phyloP scores from a whole-genome alignment of 2,329 filamentous ascomycete species.

The Aspergillus latus region DNA sequence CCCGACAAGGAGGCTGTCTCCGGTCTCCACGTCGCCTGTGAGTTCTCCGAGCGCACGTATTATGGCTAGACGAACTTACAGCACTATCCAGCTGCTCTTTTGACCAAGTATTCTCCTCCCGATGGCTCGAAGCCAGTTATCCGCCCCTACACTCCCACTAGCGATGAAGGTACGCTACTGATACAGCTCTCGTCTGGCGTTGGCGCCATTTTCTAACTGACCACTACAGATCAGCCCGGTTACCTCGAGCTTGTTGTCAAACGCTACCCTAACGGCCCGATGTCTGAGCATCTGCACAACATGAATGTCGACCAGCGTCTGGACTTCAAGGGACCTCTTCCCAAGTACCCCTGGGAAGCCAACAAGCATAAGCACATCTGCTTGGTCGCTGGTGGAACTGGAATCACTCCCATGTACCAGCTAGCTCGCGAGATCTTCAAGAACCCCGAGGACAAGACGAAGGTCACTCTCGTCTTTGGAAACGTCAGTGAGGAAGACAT shows the following conservation, averaged over 20 bases:
- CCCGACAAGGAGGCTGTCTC: slow-evolving; percentile 81
- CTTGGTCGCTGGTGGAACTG: slow-evolving; percentile 83
- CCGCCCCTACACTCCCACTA: slow-evolving; percentile 89
- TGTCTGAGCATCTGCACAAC: slow-evolving; percentile 85
- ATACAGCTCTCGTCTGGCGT: neutral
- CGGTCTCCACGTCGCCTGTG: slow-evolving; percentile 75
- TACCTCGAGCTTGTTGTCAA: slow-evolving; percentile 89
- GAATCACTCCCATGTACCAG: slow-evolving; percentile 98
- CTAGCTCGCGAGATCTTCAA: slow-evolving; percentile 87
- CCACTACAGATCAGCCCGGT: slow-evolving; percentile 66
- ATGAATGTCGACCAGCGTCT: slow-evolving; percentile 79
- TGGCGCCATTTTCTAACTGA: neutral
- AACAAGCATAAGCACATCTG: slow-evolving; percentile 86
- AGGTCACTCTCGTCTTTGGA: slow-evolving; percentile 92
- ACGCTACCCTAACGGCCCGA: slow-evolving; percentile 83
- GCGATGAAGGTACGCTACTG: slow-evolving; percentile 66
- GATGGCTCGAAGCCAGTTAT: slow-evolving; percentile 81
- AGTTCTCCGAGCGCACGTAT: slow-evolving; percentile 23
- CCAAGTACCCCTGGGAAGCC: slow-evolving; percentile 83
- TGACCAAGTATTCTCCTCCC: slow-evolving; percentile 89
- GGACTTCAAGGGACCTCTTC: slow-evolving; percentile 91
- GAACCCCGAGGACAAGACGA: slow-evolving; percentile 95
- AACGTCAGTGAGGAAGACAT: slow-evolving; percentile 91
- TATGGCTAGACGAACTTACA: slow-evolving; percentile 5
- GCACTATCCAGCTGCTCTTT: slow-evolving; percentile 61